phyloP scores from a whole-genome alignment of 257 asterid species.

The Solanum sejunctum region DNA sequence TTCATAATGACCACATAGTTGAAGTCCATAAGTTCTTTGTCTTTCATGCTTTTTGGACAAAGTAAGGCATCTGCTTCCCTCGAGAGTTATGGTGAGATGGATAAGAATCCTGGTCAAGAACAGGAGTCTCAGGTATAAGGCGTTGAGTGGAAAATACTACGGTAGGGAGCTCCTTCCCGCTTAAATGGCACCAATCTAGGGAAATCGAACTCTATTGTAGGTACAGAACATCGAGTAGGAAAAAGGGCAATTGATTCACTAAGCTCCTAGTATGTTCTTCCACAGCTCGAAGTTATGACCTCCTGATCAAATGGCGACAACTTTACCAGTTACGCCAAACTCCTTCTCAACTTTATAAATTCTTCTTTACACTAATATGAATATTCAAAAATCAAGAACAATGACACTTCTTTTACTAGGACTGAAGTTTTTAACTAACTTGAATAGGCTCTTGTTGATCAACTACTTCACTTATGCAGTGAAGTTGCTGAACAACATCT shows the following conservation, averaged over 20 bases:
- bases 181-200: neutral
- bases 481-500: conserved; percentile 23
- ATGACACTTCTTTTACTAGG: neutral
- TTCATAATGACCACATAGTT: neutral
- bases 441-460: neutral
- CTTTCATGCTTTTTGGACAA: neutral
- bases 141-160: neutral
- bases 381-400: neutral
- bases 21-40: neutral
- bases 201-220: neutral
- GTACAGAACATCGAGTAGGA: neutral
- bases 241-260: too few relatives aligned
- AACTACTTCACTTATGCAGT: conserved; percentile 5
- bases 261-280: neutral
- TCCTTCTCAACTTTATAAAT: neutral
- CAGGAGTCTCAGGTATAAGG: neutral
- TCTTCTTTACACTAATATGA: neutral
- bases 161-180: neutral
- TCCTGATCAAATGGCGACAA: neutral
- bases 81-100: neutral
- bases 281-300: neutral
- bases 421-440: neutral
- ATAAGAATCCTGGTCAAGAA: neutral
- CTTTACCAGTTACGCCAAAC: neutral
- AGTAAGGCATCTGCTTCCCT: neutral